Percentiles rank a stretch among this genome's conserved stretches.
These are phyloP conservation scores for Neocatenulostroma microsporum DNA, from an alignment of 2,329 filamentous ascomycete genomes.

Conservation along the genomic window DNA sequence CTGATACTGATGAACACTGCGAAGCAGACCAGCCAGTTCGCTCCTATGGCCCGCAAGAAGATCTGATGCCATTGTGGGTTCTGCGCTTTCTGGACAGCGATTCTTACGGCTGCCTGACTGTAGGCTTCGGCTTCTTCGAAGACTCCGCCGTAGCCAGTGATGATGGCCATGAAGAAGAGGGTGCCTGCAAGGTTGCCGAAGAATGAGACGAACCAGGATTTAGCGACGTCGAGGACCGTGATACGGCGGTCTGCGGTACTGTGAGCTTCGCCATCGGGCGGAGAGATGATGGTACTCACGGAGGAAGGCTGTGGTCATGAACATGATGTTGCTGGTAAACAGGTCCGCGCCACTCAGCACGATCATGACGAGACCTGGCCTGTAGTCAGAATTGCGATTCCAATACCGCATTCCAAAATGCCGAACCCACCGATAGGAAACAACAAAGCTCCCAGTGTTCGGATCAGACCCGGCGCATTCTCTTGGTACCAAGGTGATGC, in stretches of 20 bases:
- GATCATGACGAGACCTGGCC: conserved; percentile 22
- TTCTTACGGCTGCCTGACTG: conserved; percentile 37
- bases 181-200: conserved; percentile 28
- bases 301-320: conserved; percentile 38
- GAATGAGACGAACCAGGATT: conserved; percentile 25
- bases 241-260: conserved; percentile 27
- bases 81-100: conserved; percentile 45
- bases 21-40: conserved; percentile 52
- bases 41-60: conserved; percentile 47
- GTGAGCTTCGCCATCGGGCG: too few species aligned
- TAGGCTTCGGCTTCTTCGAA: conserved; percentile 33
- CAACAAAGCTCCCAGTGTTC: conserved; percentile 25
- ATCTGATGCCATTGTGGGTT: conserved; percentile 45
- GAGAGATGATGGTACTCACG: conserved; percentile 9
- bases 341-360: conserved; percentile 30
- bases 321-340: conserved; percentile 27
- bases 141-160: conserved; percentile 26
- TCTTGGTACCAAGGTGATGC: conserved; percentile 28
- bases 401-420: neutral
- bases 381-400: neutral
- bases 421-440: conserved; percentile 27
- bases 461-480: conserved; percentile 29
- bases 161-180: conserved; percentile 26
- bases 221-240: conserved; percentile 19
- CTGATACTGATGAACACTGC: conserved; percentile 33